These are phyloP conservation scores for Pharnaceum exiguum DNA, from an alignment of 148 eudicot genomes.

Conservation along the genomic window DNA sequence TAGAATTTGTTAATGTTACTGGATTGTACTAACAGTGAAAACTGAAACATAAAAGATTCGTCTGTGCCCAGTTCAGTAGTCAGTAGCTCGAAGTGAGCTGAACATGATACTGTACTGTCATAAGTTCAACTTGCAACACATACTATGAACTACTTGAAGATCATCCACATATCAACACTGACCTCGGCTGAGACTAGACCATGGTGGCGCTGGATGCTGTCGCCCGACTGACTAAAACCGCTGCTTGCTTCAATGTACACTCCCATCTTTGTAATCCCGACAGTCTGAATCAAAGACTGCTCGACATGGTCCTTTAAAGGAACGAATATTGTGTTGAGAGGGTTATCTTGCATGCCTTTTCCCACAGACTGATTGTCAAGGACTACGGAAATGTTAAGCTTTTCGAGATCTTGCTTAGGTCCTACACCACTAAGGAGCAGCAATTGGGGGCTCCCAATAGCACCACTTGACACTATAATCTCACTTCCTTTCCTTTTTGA, in stretches of 20 bases:
- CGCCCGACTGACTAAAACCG: conserved; percentile 70
- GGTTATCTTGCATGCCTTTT: conserved; percentile 77
- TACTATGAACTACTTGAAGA: too few relatives aligned
- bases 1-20: background rate
- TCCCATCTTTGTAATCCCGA: conserved; percentile 80
- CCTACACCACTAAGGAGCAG: conserved; percentile 89
- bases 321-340: conserved; percentile 65
- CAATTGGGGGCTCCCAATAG: conserved; percentile 90
- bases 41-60: background rate
- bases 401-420: conserved; percentile 60
- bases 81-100: too few relatives aligned
- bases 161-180: too few relatives aligned
- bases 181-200: conserved; percentile 93
- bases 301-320: conserved; percentile 50
- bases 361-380: conserved; percentile 71
- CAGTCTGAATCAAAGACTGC: conserved; percentile 81
- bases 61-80: too few relatives aligned
- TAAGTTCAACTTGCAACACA: too few relatives aligned
- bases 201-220: conserved; percentile 70
- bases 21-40: background rate
- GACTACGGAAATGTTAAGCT: conserved; percentile 57
- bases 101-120: too few relatives aligned
- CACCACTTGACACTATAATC: conserved; percentile 67
- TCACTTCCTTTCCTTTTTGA: conserved; percentile 56
- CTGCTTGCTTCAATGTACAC: conserved; percentile 91